Conservation (phyloP, 345 rosid species). For the Eucalyptus viminalis region DNA sequence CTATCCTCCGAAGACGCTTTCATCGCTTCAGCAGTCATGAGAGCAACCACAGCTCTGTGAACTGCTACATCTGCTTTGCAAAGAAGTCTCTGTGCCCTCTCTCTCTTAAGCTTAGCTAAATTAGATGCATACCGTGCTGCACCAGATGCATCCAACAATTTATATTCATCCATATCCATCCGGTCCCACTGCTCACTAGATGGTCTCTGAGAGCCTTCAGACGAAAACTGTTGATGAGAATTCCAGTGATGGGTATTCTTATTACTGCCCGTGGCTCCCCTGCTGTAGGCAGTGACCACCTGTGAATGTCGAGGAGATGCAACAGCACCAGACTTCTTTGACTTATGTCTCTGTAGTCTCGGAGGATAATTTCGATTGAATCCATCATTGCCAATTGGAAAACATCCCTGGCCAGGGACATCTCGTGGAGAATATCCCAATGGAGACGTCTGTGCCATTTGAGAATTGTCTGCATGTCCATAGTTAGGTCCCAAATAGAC, state of each 20-base stretch:
- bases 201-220: slow-evolving; percentile 21
- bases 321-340: slow-evolving; percentile 3
- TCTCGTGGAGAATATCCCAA: slow-evolving; percentile 32
- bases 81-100: slow-evolving; percentile 65
- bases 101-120: slow-evolving; percentile 70
- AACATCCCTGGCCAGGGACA: slow-evolving; percentile 19
- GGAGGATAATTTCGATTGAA: slow-evolving; percentile 7
- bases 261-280: slow-evolving; percentile 33
- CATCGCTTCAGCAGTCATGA: slow-evolving; percentile 81
- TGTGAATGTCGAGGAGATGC: not conserved
- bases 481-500: slow-evolving; percentile 30
- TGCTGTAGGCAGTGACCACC: not conserved
- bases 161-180: slow-evolving; percentile 54
- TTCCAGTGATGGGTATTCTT: slow-evolving; percentile 18
- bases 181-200: slow-evolving; percentile 27
- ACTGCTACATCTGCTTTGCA: slow-evolving; percentile 76
- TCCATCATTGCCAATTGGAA: slow-evolving; percentile 36
- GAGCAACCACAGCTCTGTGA: slow-evolving; percentile 85
- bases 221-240: not conserved
- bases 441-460: slow-evolving; percentile 35
- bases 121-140: slow-evolving; percentile 62
- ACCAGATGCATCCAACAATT: slow-evolving; percentile 60
- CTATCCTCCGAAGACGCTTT: slow-evolving; percentile 43
- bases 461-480: slow-evolving; percentile 50
- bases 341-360: slow-evolving; percentile 35